Conservation (phyloP, 176 grass and related monocot species). For the Zoysia pacifica region DNA sequence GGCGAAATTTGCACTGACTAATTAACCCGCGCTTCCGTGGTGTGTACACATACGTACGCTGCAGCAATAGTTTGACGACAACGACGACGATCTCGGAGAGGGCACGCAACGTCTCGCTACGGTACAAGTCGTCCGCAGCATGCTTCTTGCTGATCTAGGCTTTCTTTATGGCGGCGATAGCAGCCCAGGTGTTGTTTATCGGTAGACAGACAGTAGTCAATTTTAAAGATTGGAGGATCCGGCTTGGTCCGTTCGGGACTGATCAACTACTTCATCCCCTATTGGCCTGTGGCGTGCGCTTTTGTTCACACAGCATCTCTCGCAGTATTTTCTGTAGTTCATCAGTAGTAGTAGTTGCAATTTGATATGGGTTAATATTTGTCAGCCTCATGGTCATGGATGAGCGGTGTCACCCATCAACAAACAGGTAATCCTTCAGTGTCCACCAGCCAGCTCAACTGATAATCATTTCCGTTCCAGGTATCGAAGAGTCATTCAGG, state of each 20-base stretch:
- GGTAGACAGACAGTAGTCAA: constrained; percentile 4
- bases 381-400: not conserved
- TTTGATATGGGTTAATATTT: too few species aligned
- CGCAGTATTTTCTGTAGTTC: too few species aligned
- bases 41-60: constrained; percentile 5
- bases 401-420: not conserved
- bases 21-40: not conserved
- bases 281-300: not conserved
- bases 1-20: not conserved
- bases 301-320: constrained; percentile 9
- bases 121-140: not conserved
- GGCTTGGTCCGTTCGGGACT: not conserved
- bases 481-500: too few species aligned
- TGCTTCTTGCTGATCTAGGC: not conserved
- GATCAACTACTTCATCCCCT: not conserved
- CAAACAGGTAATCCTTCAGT: not conserved
- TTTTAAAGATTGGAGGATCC: constrained; percentile 32
- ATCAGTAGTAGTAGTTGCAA: too few species aligned
- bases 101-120: not conserved
- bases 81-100: constrained; percentile 12
- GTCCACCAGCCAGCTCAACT: not conserved
- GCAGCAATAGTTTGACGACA: constrained; percentile 45
- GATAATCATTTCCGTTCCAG: not conserved
- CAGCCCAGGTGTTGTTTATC: constrained; percentile 31
- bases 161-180: constrained; percentile 33